These are phyloP conservation scores for Heliocybe sulcata DNA, from an alignment of 1,284 basidiomycete species.

Conservation along the genomic window DNA sequence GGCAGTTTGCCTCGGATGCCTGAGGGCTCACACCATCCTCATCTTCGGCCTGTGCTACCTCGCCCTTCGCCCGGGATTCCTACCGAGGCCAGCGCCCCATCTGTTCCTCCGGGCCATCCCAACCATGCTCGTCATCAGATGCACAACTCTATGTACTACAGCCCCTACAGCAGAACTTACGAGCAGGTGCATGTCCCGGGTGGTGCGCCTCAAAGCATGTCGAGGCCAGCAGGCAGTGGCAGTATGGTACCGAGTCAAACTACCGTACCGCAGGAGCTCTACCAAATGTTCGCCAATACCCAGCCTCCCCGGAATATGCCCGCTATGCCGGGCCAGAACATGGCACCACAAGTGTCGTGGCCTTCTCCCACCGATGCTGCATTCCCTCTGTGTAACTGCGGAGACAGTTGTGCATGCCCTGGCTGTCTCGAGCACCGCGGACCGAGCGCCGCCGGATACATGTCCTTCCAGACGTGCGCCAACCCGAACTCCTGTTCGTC, in stretches of 20 bases:
- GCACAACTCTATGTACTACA: slow-evolving; percentile 39
- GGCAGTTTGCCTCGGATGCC: neutral
- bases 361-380: neutral
- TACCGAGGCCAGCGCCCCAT: slow-evolving; percentile 10
- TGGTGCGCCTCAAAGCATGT: neutral
- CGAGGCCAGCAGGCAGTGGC: neutral
- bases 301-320: neutral
- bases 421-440: slow-evolving; percentile 45
- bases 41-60: slow-evolving; percentile 45
- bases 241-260: no score
- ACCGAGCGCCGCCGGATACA: slow-evolving; percentile 20
- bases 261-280: neutral
- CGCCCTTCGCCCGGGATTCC: slow-evolving; percentile 23
- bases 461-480: slow-evolving; percentile 27
- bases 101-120: slow-evolving; percentile 14
- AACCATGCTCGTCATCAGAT: slow-evolving; percentile 11
- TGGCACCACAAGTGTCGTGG: neutral
- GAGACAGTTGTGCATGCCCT: slow-evolving; percentile 43
- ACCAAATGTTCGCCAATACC: neutral
- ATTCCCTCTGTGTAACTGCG: slow-evolving; percentile 37
- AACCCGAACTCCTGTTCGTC: slow-evolving; percentile 42
- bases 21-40: slow-evolving; percentile 1
- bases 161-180: slow-evolving; percentile 58
- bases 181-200: slow-evolving; percentile 25
- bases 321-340: neutral